Evolutionary conservation across 1,139 yeast species (phyloP).

Genomic region (Yamadazyma oceani): DNA sequence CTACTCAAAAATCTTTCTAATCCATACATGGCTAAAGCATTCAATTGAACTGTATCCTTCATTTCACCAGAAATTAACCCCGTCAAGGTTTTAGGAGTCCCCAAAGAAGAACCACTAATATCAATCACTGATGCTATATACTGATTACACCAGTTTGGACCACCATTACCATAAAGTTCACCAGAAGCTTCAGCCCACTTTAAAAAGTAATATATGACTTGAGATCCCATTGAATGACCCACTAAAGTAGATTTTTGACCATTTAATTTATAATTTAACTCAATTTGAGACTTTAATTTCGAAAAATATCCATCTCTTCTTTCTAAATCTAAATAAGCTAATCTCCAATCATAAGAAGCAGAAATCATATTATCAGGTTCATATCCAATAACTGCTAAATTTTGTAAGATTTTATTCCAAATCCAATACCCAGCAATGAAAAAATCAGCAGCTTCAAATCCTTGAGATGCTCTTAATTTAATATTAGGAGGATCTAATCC

Average conservation of each 20-base stretch:
- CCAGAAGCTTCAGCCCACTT: conserved; percentile 97
- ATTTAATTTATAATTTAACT: conserved; percentile 43
- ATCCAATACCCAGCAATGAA: conserved; percentile 98
- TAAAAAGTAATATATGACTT: conserved; percentile 79
- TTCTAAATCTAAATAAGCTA: conserved; percentile 86
- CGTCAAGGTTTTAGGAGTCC: conserved; percentile 92
- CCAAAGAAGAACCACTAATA: conserved; percentile 83
- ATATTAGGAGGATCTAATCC: conserved; percentile 89
- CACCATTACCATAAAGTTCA: conserved; percentile 80
- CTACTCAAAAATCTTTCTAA: conserved; percentile 90
- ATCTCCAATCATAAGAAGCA: conserved; percentile 96
- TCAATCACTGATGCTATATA: conserved; percentile 79
- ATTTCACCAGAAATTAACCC: conserved; percentile 94
- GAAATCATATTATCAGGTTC: conserved; percentile 87
- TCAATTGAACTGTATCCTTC: conserved; percentile 95
- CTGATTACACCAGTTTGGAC: conserved; percentile 80
- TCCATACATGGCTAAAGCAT: conserved; percentile 90
- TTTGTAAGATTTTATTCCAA: conserved; percentile 93
- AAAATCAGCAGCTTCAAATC: conserved; percentile 96
- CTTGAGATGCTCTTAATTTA: conserved; percentile 86
- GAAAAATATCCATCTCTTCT: conserved; percentile 82
- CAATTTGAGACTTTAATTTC: conserved; percentile 71
- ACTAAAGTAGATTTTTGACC: conserved; percentile 77
- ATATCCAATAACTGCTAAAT: conserved; percentile 90
- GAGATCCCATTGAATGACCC: conserved; percentile 98